Base-by-base conservation (phyloP, 352 stramenopile species). In the Globisporangium megalacanthum region DNA sequence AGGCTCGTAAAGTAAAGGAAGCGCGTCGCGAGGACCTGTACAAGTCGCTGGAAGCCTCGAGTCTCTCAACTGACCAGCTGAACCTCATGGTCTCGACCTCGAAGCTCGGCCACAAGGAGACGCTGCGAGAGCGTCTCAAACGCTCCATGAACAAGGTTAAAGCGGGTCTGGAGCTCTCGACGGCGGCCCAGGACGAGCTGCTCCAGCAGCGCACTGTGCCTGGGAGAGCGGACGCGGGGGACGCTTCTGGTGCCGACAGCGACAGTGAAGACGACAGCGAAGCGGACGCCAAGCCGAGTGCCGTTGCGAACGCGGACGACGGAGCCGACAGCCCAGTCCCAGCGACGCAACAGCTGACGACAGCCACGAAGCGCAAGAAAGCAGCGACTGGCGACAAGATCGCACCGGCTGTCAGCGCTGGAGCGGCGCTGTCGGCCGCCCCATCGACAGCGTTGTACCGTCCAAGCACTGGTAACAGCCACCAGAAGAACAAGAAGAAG, bases 41-140 rank as follows among this genome's bases (percentile, higher is more conserved):
- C 67, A 90, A 92, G 68, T 94, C 84, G 41, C 66, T 92, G 9
- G 72, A 87, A 65, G 54, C 66, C 36, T 68, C 79, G 54, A 72
- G 79, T 25, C 66, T 92, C 36, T 77, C 80, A 31, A 61, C 75
- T 39, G 75, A 83, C 41, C 77, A 92, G 54, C 66, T 92, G 53
- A 75, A 79, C 44, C 69, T 92, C 47, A 77, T 92, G 67, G 75
- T 88, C 72, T 83, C 81, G 58, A 90, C 79, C 25, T 86, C 84
- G 14, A 71, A 79, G 48, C 70, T 94, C 39, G 84, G 84, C 4
- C 82, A 94, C 71, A 90, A 89, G 51, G 79, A 92, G 69, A 94
- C 82, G 49, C 64, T 92, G 56, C 72, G 77, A 13, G 81, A 92
- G 46, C 80, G 83, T 0, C 66, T 92, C 22, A 89, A 90, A 66